Evolutionary conservation across 2,329 filamentous ascomycete genomes (phyloP), one percentile per base, ranked within the genome.

Genomic region (Pseudogymnoascus sp.): DNA sequence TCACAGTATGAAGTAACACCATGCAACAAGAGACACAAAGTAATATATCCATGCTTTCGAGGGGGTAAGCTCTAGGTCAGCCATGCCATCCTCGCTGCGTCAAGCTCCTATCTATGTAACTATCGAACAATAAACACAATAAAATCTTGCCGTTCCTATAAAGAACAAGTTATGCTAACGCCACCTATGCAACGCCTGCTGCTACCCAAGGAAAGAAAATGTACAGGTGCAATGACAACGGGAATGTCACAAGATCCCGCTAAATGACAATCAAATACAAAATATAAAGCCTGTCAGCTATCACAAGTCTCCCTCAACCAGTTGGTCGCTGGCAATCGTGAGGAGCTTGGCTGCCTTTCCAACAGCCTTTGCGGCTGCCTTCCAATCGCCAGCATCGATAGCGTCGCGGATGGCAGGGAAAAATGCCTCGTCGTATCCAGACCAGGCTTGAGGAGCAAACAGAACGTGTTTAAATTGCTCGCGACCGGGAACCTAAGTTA

Each of bases 401-500:
- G 88, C 86, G 69, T 97, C 92, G 61, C 90, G 82, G 61, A 97
- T 88, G n/a, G 87, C 87, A 0, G 93, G 93, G 75, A 95, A 95
- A 64, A 83, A 83, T 0, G 82, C 82, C 61, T 82, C 82, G 33
- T 88, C 82, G 66, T 87, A 82, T 37, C 82, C 84, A 35, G 86
- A 86, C 87, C 90, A 92, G 2, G 84, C 77, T 69, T 90, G 84
- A 0, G 94, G 94, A 1, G 89, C 93, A 71, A 92, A 96, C 61
- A 99, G 77, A 70, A 95, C 82, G 74, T 97, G 94, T 74, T 95
- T 96, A 80, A 91, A 99, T 75, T 97, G 94, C 4, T 89, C 89
- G 65, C 93, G 86, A 68, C 90, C 90, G 38, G 90, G 89, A 4
- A 96, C 82, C 88, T 91, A 61, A 63, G 60, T 66, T 62, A 68